Percentiles rank a stretch among this genome's conserved stretches.
These are phyloP conservation scores for Coemansia reversa DNA, from an alignment of 192 early-diverging fungal species.

Conservation along the genomic window DNA sequence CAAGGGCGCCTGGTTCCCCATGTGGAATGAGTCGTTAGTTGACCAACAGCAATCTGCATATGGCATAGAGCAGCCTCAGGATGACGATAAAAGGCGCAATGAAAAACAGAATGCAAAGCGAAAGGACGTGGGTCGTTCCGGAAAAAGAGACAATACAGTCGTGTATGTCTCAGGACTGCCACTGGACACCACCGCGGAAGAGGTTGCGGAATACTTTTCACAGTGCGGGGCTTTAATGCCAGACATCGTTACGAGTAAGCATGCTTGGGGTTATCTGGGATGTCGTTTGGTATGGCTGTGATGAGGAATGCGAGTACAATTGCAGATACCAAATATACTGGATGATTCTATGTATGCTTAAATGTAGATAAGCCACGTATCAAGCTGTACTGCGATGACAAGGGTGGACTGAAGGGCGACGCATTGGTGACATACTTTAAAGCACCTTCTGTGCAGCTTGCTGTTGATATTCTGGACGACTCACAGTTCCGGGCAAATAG, in stretches of 20 bases:
- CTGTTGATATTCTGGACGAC: constrained; percentile 85
- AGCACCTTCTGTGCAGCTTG: constrained; percentile 83
- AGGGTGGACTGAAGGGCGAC: constrained; percentile 81
- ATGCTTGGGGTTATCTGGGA: neutral
- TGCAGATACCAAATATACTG: neutral
- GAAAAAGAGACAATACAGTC: constrained; percentile 66
- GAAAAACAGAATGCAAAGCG: constrained; percentile 43
- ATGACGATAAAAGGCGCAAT: neutral
- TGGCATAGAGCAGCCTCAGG: constrained; percentile 12
- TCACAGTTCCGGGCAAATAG: constrained; percentile 71
- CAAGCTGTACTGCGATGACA: constrained; percentile 81
- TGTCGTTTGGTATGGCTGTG: neutral
- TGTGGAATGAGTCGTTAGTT: constrained; percentile 55
- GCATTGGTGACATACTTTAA: constrained; percentile 90
- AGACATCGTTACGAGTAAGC: constrained; percentile 42
- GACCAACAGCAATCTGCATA: constrained; percentile 52
- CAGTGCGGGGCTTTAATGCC: constrained; percentile 52
- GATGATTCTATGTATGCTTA: constrained; percentile 3
- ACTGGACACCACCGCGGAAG: constrained; percentile 72
- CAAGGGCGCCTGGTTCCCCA: constrained; percentile 88
- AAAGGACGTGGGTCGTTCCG: constrained; percentile 47
- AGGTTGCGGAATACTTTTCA: constrained; percentile 61
- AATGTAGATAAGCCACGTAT: constrained; percentile 76
- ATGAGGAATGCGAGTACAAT: neutral
- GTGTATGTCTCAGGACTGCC: constrained; percentile 89